Conservation (phyloP, 352 stramenopile genomes). For the Sclerospora graminicola region DNA sequence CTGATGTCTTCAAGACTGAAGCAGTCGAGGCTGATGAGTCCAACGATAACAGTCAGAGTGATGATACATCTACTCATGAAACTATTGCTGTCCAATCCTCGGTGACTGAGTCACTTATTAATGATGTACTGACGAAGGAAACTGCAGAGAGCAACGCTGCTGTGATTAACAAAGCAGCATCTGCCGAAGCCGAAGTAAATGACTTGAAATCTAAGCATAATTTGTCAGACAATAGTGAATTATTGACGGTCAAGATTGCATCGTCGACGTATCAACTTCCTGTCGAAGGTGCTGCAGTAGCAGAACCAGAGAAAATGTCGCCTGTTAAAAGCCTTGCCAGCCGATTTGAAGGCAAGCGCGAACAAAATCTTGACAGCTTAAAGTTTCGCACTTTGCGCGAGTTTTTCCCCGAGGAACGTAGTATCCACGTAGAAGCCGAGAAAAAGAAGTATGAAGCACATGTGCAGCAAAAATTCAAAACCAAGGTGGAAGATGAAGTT, state of each 20-base stretch:
- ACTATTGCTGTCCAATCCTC: conserved; percentile 2
- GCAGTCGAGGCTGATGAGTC: not conserved
- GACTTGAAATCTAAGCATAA: not conserved
- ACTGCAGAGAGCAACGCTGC: not conserved
- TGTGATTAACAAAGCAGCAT: not conserved
- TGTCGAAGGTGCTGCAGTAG: not conserved
- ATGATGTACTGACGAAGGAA: not conserved
- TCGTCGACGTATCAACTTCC: conserved; percentile 3
- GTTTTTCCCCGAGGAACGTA: conserved; percentile 27
- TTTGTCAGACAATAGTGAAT: conserved; percentile 1
- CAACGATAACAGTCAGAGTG: not conserved
- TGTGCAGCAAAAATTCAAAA: conserved; percentile 20
- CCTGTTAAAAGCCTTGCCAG: conserved; percentile 30
- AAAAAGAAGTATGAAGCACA: conserved; percentile 30
- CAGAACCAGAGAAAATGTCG: conserved; percentile 17
- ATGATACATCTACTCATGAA: not conserved
- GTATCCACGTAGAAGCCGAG: conserved; percentile 23
- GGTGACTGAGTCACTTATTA: not conserved
- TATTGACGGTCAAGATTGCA: conserved; percentile 8
- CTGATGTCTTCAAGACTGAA: not conserved
- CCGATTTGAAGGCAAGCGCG: conserved; percentile 27
- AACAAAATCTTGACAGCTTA: conserved; percentile 25
- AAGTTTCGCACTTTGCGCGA: conserved; percentile 32
- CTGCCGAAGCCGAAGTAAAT: not conserved
- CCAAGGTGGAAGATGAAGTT: conserved; percentile 20